Conservation (phyloP, 2,329 filamentous ascomycete genomes). For the Ustilaginoidea virens region DNA sequence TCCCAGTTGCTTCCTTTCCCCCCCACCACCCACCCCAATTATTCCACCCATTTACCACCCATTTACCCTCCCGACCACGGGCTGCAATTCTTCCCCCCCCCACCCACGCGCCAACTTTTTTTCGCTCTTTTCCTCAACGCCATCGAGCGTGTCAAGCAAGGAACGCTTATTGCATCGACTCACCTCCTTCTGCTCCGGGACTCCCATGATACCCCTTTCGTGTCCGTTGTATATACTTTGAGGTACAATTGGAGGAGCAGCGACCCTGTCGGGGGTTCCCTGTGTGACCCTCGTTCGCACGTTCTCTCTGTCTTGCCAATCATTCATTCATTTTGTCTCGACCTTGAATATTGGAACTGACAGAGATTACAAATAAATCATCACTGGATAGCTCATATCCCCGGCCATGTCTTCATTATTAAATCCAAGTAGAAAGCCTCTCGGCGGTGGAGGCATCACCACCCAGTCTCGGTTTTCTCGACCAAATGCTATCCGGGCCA, state of each 20-base stretch:
- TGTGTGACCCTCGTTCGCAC: too few relatives aligned
- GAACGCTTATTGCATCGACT: too few relatives aligned
- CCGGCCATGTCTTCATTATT: slow-evolving; percentile 30
- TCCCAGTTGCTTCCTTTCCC: neutral
- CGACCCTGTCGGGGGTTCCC: too few relatives aligned
- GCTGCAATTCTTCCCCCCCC: neutral
- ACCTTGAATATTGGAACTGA: neutral
- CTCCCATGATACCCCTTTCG: too few relatives aligned
- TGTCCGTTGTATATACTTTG: too few relatives aligned
- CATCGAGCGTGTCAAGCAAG: too few relatives aligned
- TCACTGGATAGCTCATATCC: too few relatives aligned
- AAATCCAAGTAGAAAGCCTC: slow-evolving; percentile 22
- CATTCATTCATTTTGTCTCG: neutral
- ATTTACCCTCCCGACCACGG: neutral
- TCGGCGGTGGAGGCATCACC: slow-evolving; percentile 10
- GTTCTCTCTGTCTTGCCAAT: too few relatives aligned
- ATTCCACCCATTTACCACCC: too few relatives aligned
- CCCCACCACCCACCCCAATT: too few relatives aligned
- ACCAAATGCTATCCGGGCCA: slow-evolving; percentile 32
- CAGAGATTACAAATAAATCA: neutral
- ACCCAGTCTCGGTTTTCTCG: slow-evolving; percentile 26
- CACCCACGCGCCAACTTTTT: neutral
- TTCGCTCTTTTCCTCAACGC: neutral
- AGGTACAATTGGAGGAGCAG: too few relatives aligned
- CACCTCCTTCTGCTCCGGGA: neutral